Base-by-base conservation (phyloP, 257 asterid genomes). In the Lycium ferocissimum region DNA sequence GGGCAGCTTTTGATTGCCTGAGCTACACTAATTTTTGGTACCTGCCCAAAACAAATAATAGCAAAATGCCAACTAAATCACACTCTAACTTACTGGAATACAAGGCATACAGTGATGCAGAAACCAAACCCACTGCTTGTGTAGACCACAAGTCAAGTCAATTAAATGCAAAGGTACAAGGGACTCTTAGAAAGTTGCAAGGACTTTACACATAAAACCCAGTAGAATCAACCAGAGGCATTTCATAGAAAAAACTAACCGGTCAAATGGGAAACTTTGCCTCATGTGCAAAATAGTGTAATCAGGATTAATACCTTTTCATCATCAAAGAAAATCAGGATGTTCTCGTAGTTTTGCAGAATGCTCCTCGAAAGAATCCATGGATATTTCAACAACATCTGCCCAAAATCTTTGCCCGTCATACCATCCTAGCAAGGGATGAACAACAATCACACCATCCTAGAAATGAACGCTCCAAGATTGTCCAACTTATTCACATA, bases 311-410 rank as follows among this genome's bases (percentile, higher is more conserved):
- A 63, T 92, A 96, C 99, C 98, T 95, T 94, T 89, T 91, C 95
- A 82, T 85, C 87, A 79, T 91, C 91, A 84, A 96, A 90, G 87
- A 93, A 90, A 84, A 82, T 84, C 78, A 94, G 89, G 83, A 93
- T 87, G 83, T 90, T 88, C 87, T 91, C 90, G 62, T 86, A 88
- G 93, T 96, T 96, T 81, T 89, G 90, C 87, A 89, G 89, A 83
- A 95, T 87, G 87, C 97, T 91, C 69, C 89, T 80, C 56, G 98
- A 94, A 83, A 96, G 91, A 92, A 96, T 92, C 99, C 99, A 96
- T 6, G 99, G 99, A 89, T 96, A 95, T 91, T 93, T 96, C 83
- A 86, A 89, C 86, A 95, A 87, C 92, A 95, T 93, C 93, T 86
- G 87, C 86, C 94, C 95, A 72, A 88, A 84, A 84, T 90, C 94